Evolutionary conservation across 148 eudicot species (phyloP), one percentile per base, ranked within the genome.

Genomic region (Camellia granthamiana): DNA sequence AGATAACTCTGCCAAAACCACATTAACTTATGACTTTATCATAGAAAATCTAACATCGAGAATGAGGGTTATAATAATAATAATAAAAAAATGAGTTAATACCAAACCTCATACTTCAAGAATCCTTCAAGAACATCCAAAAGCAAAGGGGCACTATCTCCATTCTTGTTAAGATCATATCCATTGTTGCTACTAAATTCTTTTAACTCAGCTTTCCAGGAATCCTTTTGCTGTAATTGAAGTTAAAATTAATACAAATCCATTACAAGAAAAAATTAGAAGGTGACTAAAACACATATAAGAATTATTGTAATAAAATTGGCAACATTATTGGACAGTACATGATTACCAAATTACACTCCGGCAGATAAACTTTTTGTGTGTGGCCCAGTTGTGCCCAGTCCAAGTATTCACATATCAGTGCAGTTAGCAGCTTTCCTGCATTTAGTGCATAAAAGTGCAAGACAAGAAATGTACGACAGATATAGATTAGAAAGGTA

Each of bases 101-200:
- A 56, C 46, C 83, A 64, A 41, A 95, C 99, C 98, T 93, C 99
- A 79, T 90, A 93, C 82, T 93, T 89, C 83, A 96, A 82, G 89
- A 96, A 96, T 76, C 99, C 98, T 88, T 93, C 97, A 81, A 96
- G 98, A 83, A 92, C 97, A 82, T 96, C 97, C 82, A 96, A 84
- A 73, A 96, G 93, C 83, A 92, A 85, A 70, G 98, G 99, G 64
- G 93, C 97, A 85, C 97, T 91, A 72, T 93, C 98, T 63, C 97
- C 98, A 77, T 91, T 93, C 87, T 88, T 87, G 84, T 91, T 91
- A 62, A 93, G 83, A 78, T 96, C 98, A 77, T 92, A 91, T 78
- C 98, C 98, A 81, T 91, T 91, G 81, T 93, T 94, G 92, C 85
- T 88, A 84, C 98, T 91, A 77, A 96, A 94, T 71, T 96, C 99